Conservation (phyloP, 2,329 filamentous ascomycete species). For the Graphilbum fragrans region DNA sequence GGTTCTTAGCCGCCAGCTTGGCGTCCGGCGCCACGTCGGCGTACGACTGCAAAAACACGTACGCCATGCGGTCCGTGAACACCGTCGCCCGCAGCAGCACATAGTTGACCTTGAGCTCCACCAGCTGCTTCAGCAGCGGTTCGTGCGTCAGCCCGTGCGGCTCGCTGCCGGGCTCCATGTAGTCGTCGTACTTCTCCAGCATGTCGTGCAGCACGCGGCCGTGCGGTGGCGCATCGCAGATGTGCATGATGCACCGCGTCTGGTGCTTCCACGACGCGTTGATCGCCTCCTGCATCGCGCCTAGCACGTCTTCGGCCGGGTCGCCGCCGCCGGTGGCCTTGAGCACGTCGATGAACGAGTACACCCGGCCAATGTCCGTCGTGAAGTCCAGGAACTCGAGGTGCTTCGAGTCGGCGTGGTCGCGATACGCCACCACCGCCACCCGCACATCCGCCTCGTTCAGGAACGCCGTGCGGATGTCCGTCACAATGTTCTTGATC, state of each 20-base stretch:
- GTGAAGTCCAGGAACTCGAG: conserved; percentile 21
- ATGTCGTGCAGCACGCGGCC: conserved; percentile 14
- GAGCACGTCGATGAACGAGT: conserved; percentile 14
- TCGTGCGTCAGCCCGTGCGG: conserved; percentile 17
- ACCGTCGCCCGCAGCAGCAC: conserved; percentile 17
- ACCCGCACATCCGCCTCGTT: conserved; percentile 21
- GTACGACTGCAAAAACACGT: conserved; percentile 14
- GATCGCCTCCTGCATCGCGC: conserved; percentile 19
- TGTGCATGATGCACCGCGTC: conserved; percentile 21
- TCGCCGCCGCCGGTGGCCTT: conserved; percentile 17
- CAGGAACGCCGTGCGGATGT: conserved; percentile 19
- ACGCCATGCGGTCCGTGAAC: conserved; percentile 18
- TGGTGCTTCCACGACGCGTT: conserved; percentile 19
- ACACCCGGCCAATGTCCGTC: conserved; percentile 10
- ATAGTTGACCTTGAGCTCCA: conserved; percentile 18
- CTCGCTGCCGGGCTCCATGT: conserved; percentile 14
- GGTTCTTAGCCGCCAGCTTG: conserved; percentile 14
- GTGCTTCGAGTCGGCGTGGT: conserved; percentile 16
- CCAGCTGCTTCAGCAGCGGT: conserved; percentile 13
- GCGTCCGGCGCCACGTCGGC: conserved; percentile 9
- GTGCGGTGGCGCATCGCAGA: conserved; percentile 20
- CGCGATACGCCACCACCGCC: conserved; percentile 23
- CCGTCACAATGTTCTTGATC: conserved; percentile 19
- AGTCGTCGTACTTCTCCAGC: conserved; percentile 9
- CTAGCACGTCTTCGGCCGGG: conserved; percentile 22